These are phyloP conservation scores for Ascochyta fabae DNA, from an alignment of 2,329 filamentous ascomycete genomes.

Conservation along the genomic window DNA sequence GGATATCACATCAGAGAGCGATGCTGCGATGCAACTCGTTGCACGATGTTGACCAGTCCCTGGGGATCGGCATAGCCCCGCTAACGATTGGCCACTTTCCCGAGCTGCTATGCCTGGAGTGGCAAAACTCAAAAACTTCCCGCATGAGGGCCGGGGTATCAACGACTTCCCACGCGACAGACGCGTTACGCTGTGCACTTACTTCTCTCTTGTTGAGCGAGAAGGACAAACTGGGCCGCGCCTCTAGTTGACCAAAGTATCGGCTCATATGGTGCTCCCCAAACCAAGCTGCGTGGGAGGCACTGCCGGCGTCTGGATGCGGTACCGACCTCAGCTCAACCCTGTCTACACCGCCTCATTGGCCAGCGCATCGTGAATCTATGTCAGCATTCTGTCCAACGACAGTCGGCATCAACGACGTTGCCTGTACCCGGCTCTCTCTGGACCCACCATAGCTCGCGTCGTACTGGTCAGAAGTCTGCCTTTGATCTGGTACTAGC, in stretches of 20 bases:
- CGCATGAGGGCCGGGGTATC: constrained; percentile 9
- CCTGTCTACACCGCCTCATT: constrained; percentile 33
- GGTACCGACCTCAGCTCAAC: constrained; percentile 20
- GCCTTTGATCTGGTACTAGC: constrained; percentile 26
- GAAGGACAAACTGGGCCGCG: constrained; percentile 19
- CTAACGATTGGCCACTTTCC: constrained; percentile 23
- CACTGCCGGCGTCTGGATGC: constrained; percentile 28
- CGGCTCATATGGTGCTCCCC: constrained; percentile 32
- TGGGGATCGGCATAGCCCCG: constrained; percentile 14
- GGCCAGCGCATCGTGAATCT: constrained; percentile 24
- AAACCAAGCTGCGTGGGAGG: constrained; percentile 34
- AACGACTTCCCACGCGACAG: constrained; percentile 29
- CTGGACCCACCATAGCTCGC: constrained; percentile 28
- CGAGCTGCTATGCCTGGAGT: constrained; percentile 26
- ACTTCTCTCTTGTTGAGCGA: constrained; percentile 16
- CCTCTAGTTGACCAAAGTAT: constrained; percentile 25
- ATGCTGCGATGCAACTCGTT: constrained; percentile 32
- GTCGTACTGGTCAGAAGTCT: constrained; percentile 26
- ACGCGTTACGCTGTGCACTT: constrained; percentile 20
- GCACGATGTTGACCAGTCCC: constrained; percentile 17
- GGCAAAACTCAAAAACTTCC: constrained; percentile 20
- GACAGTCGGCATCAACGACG: constrained; percentile 30
- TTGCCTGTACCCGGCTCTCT: constrained; percentile 29
- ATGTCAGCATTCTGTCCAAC: constrained; percentile 32
- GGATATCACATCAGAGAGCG: constrained; percentile 22